phyloP scores from a whole-genome alignment of 805 yeast species.

The Hermanozyma aechmeae region DNA sequence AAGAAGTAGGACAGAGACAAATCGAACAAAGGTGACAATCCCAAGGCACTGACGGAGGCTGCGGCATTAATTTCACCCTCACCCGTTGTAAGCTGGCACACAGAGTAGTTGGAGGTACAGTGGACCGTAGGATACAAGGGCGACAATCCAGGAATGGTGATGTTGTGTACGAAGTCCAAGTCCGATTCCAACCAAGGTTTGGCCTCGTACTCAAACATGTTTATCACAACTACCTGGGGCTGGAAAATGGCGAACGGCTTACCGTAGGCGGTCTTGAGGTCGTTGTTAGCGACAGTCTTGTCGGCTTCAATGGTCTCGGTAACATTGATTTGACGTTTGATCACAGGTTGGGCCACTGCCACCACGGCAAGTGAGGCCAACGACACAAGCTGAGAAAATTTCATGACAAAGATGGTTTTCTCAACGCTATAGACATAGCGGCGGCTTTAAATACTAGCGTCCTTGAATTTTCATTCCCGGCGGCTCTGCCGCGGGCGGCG shows the following conservation, averaged over 20 bases:
- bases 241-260: conserved; percentile 27
- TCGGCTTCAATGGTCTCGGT: not conserved
- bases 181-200: conserved; percentile 40
- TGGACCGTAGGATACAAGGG: conserved; percentile 49
- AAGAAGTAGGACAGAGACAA: conserved; percentile 51
- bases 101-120: conserved; percentile 42
- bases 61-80: conserved; percentile 67
- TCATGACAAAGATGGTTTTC: not conserved
- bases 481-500: too few species aligned
- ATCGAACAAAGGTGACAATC: conserved; percentile 46
- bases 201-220: conserved; percentile 46
- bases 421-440: too few species aligned
- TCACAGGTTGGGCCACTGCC: not conserved
- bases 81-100: conserved; percentile 60
- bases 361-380: not conserved
- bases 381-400: not conserved
- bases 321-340: not conserved
- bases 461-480: too few species aligned
- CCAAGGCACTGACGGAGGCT: conserved; percentile 43
- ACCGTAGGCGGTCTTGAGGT: conserved; percentile 5
- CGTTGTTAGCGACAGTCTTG: not conserved
- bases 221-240: conserved; percentile 48
- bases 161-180: conserved; percentile 40
- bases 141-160: conserved; percentile 58
- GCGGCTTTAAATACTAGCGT: too few species aligned